Evolutionary conservation across 169 alveolate species (phyloP).

Genomic region (Plasmodium gonderi): DNA sequence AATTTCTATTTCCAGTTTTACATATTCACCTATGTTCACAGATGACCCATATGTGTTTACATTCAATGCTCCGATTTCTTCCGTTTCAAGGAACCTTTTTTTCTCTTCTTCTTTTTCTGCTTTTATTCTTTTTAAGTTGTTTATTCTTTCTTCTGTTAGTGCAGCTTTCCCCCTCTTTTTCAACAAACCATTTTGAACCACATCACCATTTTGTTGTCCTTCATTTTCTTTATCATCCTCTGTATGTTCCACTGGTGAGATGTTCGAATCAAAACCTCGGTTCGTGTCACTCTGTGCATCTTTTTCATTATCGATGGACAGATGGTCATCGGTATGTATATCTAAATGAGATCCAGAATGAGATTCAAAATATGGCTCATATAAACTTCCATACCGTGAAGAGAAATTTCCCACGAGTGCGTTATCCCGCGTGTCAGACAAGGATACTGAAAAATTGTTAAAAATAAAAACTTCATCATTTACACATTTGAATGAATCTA

Average conservation of each 20-base stretch:
- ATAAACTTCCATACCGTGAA: constrained; percentile 21
- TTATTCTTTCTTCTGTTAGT: constrained; percentile 5
- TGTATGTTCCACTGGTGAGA: no score
- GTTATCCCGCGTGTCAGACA: constrained; percentile 33
- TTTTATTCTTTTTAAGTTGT: constrained; percentile 22
- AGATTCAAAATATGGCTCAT: constrained; percentile 23
- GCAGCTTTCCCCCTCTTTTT: constrained; percentile 20
- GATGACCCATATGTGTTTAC: constrained; percentile 53
- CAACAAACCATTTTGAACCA: constrained; percentile 50
- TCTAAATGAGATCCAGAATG: no score
- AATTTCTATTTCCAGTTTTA: constrained; percentile 89
- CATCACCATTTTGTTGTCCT: constrained; percentile 20
- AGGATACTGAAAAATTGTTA: constrained; percentile 20
- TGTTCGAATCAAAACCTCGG: no score
- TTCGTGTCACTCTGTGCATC: no score
- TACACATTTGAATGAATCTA: constrained; percentile 21
- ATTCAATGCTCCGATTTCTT: constrained; percentile 67
- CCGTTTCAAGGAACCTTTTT: constrained; percentile 65
- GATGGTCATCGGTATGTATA: no score
- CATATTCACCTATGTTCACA: constrained; percentile 92
- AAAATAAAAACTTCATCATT: constrained; percentile 30
- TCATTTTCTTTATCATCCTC: constrained; percentile 76
- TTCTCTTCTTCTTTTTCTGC: constrained; percentile 44
- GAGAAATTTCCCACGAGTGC: constrained; percentile 49
- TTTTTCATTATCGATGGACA: no score